Conservation (phyloP, 1,139 yeast genomes). For the Pichia sp. region DNA sequence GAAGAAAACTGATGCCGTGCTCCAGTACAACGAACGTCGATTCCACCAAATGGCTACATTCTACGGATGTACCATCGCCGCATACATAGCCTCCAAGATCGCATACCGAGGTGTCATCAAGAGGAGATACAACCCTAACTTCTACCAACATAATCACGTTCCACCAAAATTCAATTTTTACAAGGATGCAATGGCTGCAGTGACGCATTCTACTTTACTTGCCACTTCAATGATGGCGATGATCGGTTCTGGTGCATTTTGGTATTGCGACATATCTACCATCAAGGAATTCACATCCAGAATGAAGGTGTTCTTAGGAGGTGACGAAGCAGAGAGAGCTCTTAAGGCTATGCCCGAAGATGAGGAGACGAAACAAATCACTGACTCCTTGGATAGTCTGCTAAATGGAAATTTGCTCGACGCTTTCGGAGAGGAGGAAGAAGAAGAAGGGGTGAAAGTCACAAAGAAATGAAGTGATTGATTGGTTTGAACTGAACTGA, state of each 20-base stretch:
- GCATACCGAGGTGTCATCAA: constrained; percentile 70
- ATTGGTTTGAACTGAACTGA: too few relatives aligned
- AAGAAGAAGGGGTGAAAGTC: background rate
- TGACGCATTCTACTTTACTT: constrained; percentile 69
- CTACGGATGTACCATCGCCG: constrained; percentile 63
- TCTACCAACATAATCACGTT: constrained; percentile 79
- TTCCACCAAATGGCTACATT: constrained; percentile 67
- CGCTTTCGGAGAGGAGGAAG: constrained; percentile 4
- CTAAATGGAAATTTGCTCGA: constrained; percentile 11
- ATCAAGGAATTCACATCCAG: constrained; percentile 65
- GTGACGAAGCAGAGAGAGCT: constrained; percentile 50
- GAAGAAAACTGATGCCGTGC: constrained; percentile 24
- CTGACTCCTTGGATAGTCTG: constrained; percentile 23
- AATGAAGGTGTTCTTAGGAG: constrained; percentile 65
- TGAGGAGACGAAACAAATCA: constrained; percentile 54
- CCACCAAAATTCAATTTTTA: constrained; percentile 80
- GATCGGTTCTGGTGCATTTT: constrained; percentile 67
- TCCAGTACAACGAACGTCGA: constrained; percentile 43
- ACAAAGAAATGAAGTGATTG: too few relatives aligned
- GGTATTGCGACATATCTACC: constrained; percentile 68
- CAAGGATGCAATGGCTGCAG: constrained; percentile 82
- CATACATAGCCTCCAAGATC: constrained; percentile 64
- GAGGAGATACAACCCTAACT: constrained; percentile 67
- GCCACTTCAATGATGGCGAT: constrained; percentile 70
- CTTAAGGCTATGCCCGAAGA: constrained; percentile 51